Percentiles rank a stretch among this genome's conserved stretches.
phyloP scores from a whole-genome alignment of 2,329 filamentous ascomycete species.

The Aspergillus phoenicis region DNA sequence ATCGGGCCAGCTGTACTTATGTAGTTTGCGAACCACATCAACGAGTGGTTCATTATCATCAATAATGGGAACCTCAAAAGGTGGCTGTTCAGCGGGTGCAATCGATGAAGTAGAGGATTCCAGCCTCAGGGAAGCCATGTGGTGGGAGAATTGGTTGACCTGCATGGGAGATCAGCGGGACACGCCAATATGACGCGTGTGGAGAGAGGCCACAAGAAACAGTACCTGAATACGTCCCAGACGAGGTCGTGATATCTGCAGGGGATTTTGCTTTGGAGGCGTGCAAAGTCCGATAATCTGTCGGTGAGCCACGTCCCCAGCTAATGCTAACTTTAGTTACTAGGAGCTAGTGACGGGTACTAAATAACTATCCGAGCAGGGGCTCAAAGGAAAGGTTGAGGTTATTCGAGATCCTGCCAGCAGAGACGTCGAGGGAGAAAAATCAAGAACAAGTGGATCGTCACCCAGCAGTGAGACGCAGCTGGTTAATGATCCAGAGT shows the following conservation, averaged over 20 bases:
- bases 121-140: conserved; percentile 14
- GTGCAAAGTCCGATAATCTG: neutral
- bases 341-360: conserved; percentile 4
- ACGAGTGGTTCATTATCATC: conserved; percentile 43
- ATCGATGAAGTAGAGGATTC: conserved; percentile 22
- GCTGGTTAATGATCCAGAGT: neutral
- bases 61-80: conserved; percentile 44
- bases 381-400: neutral
- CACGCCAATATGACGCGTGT: neutral
- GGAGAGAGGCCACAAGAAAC: neutral
- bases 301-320: conserved; percentile 4
- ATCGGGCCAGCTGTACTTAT: conserved; percentile 30
- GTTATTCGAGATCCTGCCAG: neutral
- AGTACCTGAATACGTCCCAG: neutral
- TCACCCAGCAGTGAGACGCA: neutral
- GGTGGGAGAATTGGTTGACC: neutral
- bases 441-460: neutral
- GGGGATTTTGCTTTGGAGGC: neutral
- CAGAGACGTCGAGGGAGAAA: neutral
- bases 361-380: neutral
- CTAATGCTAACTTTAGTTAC: neutral
- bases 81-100: conserved; percentile 24
- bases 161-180: neutral
- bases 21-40: conserved; percentile 45
- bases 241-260: neutral